Evolutionary conservation across 2,329 filamentous ascomycete species (phyloP).

Genomic region (Fusarium subtropicale): DNA sequence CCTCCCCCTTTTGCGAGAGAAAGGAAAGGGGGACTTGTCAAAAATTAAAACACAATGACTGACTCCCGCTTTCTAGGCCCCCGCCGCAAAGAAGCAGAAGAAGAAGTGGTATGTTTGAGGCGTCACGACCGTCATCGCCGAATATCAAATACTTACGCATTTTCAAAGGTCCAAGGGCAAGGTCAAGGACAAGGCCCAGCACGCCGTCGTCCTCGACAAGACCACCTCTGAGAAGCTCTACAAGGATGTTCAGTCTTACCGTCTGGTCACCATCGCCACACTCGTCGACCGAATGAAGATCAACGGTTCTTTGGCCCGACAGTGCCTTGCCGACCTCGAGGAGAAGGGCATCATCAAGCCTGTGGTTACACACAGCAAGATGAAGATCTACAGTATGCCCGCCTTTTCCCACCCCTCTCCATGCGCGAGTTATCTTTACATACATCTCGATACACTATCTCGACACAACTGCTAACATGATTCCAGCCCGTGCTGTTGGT

Average conservation of each 20-base stretch:
- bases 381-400: slow-evolving; percentile 92
- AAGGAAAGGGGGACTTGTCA: slow-evolving; percentile 2
- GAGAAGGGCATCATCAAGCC: slow-evolving; percentile 99
- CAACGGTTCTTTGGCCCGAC: slow-evolving; percentile 95
- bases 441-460: not conserved
- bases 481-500: slow-evolving; percentile 70
- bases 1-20: not conserved
- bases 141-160: slow-evolving; percentile 36
- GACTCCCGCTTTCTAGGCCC: slow-evolving; percentile 51
- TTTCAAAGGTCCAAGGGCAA: slow-evolving; percentile 58
- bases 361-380: slow-evolving; percentile 94
- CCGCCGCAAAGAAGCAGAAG: slow-evolving; percentile 64
- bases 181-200: slow-evolving; percentile 99
- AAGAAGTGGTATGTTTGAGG: slow-evolving; percentile 58
- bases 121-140: slow-evolving; percentile 25
- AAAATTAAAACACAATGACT: slow-evolving; percentile 22
- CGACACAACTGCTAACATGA: slow-evolving; percentile 47
- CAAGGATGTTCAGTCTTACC: slow-evolving; percentile 99
- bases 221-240: slow-evolving; percentile 96
- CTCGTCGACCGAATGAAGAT: slow-evolving; percentile 99
- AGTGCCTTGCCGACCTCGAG: slow-evolving; percentile 92
- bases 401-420: slow-evolving; percentile 24
- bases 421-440: slow-evolving; percentile 1
- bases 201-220: slow-evolving; percentile 99
- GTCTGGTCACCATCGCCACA: slow-evolving; percentile 97